Evolutionary conservation across 2,329 filamentous ascomycete genomes (phyloP).

Genomic region (Colletotrichum lupini): DNA sequence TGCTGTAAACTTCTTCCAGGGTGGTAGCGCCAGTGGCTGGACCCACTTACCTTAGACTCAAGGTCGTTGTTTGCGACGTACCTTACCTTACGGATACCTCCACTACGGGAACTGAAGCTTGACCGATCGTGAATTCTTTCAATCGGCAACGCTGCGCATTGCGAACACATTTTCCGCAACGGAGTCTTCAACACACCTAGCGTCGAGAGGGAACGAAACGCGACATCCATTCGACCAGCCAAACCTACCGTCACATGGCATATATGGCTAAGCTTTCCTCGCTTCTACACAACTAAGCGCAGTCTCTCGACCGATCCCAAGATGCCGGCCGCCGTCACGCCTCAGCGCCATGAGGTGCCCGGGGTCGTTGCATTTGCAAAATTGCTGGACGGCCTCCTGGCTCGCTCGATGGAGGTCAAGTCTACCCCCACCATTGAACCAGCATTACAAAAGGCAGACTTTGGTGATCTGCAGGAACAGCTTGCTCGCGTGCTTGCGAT

Average conservation of each 20-base stretch:
- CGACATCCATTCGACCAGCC: not conserved
- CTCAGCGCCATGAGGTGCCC: constrained; percentile 59
- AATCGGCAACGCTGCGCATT: constrained; percentile 2
- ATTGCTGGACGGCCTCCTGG: constrained; percentile 68
- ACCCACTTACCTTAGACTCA: not conserved
- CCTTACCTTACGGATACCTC: not conserved
- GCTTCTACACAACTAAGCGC: not conserved
- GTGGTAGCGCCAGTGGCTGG: not conserved
- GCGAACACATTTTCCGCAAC: not conserved
- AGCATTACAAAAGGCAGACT: constrained; percentile 76
- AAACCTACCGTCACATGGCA: constrained; percentile 1
- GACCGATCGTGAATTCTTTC: constrained; percentile 10
- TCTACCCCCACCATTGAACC: constrained; percentile 74
- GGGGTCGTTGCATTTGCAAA: constrained; percentile 64
- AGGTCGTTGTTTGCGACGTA: not conserved
- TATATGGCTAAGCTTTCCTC: not conserved
- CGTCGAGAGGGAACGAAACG: not conserved
- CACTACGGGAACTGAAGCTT: constrained; percentile 1
- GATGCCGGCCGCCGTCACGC: constrained; percentile 61
- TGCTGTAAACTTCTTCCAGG: not conserved
- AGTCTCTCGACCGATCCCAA: constrained; percentile 36
- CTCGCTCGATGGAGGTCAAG: constrained; percentile 69
- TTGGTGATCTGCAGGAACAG: constrained; percentile 60
- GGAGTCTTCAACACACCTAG: not conserved
- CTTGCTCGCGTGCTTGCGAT: constrained; percentile 49